Conservation (phyloP, 768 basidiomycete species). For the Termitomyces titanicus region DNA sequence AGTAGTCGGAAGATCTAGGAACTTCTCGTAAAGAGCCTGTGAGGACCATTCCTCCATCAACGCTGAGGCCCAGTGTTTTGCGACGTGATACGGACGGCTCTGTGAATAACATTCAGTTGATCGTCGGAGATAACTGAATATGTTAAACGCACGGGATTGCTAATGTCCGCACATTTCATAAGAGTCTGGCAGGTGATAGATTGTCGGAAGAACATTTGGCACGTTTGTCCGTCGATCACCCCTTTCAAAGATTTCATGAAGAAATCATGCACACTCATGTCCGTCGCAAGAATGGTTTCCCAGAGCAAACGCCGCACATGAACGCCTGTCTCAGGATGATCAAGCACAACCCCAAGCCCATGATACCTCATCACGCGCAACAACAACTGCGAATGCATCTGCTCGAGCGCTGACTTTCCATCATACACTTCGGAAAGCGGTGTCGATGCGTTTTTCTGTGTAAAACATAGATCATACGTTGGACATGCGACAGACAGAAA, state of each 20-base stretch:
- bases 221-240: slow-evolving; percentile 39
- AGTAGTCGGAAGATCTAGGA: slow-evolving; percentile 69
- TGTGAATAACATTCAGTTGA: slow-evolving; percentile 24
- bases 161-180: slow-evolving; percentile 98
- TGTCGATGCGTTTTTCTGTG: slow-evolving; percentile 88
- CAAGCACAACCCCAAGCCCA: slow-evolving; percentile 67
- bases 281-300: slow-evolving; percentile 85
- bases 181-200: slow-evolving; percentile 84
- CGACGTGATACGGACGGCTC: slow-evolving; percentile 91
- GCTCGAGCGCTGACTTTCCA: slow-evolving; percentile 86
- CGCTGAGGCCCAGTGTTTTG: slow-evolving; percentile 89
- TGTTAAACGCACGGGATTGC: slow-evolving; percentile 81
- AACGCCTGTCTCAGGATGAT: slow-evolving; percentile 42
- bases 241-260: slow-evolving; percentile 72
- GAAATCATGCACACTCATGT: slow-evolving; percentile 86
- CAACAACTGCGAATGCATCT: slow-evolving; percentile 85
- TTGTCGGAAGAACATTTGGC: slow-evolving; percentile 44
- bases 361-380: slow-evolving; percentile 77
- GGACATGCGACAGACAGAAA: neutral
- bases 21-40: slow-evolving; percentile 83
- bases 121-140: neutral
- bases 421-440: slow-evolving; percentile 88
- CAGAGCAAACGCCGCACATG: slow-evolving; percentile 73
- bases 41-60: slow-evolving; percentile 87
- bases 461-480: neutral